Evolutionary conservation across 352 stramenopile genomes (phyloP).

Genomic region (Phytophthora fragariae): DNA sequence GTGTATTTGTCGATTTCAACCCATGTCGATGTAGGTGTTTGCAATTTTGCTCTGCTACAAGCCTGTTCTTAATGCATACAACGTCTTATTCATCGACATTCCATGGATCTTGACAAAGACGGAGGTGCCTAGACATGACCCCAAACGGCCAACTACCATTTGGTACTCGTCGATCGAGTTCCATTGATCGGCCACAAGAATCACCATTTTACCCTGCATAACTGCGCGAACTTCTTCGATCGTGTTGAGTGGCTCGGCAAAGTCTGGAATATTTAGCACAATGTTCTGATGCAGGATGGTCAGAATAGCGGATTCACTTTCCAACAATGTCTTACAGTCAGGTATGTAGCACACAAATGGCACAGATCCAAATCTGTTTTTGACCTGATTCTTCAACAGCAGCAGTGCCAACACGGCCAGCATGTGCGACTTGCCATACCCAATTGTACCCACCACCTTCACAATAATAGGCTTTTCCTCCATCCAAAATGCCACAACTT

Average conservation of each 20-base stretch:
- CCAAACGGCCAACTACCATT: neutral
- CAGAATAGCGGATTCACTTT: neutral
- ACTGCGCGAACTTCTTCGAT: neutral
- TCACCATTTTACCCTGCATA: conserved; percentile 1
- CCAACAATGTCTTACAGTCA: neutral
- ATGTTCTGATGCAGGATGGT: neutral
- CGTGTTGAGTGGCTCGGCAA: neutral
- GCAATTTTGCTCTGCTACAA: no score
- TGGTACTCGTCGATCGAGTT: conserved; percentile 1
- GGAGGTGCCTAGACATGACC: neutral
- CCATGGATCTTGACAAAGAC: neutral
- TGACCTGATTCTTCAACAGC: neutral
- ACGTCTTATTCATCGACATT: neutral
- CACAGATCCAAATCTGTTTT: neutral
- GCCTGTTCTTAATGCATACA: no score
- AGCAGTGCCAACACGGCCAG: conserved; percentile 1
- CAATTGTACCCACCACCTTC: neutral
- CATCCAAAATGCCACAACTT: neutral
- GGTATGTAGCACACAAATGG: conserved; percentile 8
- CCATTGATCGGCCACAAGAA: conserved; percentile 7
- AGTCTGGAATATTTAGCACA: neutral
- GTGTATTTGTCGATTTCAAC: no score
- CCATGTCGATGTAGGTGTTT: no score
- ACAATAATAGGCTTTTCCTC: neutral
- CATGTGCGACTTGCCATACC: conserved; percentile 2